Evolutionary conservation across 768 basidiomycete genomes (phyloP), one percentile per base, ranked within the genome.

Genomic region (Boletus sp.): DNA sequence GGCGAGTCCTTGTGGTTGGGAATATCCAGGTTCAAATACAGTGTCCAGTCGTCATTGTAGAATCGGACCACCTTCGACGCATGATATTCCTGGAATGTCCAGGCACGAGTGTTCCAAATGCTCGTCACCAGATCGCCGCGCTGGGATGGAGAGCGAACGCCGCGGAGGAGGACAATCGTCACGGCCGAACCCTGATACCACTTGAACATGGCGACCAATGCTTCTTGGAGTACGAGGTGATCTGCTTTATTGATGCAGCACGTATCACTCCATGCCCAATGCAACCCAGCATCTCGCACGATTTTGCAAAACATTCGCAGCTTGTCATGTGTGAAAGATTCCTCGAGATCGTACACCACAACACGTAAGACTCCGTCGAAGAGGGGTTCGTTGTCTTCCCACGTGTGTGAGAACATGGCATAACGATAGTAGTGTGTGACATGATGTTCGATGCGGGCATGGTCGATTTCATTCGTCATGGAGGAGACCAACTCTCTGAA

Each of bases 401-500:
- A 54, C 17, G 25, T 45, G 30, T 57, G 47, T 3, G 56, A 57
- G 2, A 57, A 23, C 42, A 19, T 50, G 0, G 53, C 53, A 13
- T 57, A 57, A 5, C 47, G 52, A 13, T 44, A 57, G 43, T 34
- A 54, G 7, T 37, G 23, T 3, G 4, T 15, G 11, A 54, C 56
- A 3, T 43, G 29, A 5, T 38, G 21, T 7, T 44, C 17, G 23
- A 57, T 50, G 5, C 39, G 40, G 3, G n/a, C 7, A 6, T 19
- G 41, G 10, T 42, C 51, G 23, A 53, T 38, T 25, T 25, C 2
- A 25, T 3, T 25, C 25, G 25, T 25, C 25, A 25, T 25, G 25
- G 61, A 58, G 1, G 56, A 62, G 17, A 57, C 8, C 8, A 62
- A n/a, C 27, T 56, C 39, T 30, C 23, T 7, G 21, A 58, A 58